Percentiles rank a stretch among this genome's conserved stretches.
phyloP scores from a whole-genome alignment of 192 early-diverging fungal genomes.

The Helicostylum pulchrum region DNA sequence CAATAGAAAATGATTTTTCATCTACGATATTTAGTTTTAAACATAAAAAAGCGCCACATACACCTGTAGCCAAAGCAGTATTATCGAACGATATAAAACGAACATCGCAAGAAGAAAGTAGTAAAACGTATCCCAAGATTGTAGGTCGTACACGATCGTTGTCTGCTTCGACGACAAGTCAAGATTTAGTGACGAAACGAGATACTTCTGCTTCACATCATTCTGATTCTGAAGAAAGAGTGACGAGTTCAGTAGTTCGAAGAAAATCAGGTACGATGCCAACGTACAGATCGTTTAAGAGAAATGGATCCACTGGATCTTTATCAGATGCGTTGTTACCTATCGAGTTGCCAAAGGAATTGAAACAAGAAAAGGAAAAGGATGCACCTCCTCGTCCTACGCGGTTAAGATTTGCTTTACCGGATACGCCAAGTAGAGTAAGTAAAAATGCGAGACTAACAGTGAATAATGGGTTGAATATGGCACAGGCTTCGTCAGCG shows the following conservation, averaged over 20 bases:
- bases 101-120: neutral
- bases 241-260: neutral
- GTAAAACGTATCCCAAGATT: too few relatives aligned
- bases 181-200: neutral
- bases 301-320: conserved; percentile 14
- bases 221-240: conserved; percentile 6
- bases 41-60: conserved; percentile 15
- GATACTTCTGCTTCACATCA: neutral
- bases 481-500: neutral
- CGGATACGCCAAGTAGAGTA: conserved; percentile 25
- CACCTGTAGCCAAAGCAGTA: neutral
- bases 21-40: conserved; percentile 30
- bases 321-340: conserved; percentile 25
- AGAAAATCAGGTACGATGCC: neutral
- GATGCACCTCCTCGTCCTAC: conserved; percentile 26
- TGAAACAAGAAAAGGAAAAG: neutral
- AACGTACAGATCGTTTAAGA: neutral
- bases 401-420: conserved; percentile 30
- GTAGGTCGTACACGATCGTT: neutral
- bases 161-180: conserved; percentile 4
- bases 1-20: conserved; percentile 33
- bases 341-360: conserved; percentile 13
- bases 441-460: neutral
- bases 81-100: neutral
- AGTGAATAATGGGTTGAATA: neutral